phyloP scores from a whole-genome alignment of 495 filamentous ascomycete species.

The Saxophila tyrrhenica region DNA sequence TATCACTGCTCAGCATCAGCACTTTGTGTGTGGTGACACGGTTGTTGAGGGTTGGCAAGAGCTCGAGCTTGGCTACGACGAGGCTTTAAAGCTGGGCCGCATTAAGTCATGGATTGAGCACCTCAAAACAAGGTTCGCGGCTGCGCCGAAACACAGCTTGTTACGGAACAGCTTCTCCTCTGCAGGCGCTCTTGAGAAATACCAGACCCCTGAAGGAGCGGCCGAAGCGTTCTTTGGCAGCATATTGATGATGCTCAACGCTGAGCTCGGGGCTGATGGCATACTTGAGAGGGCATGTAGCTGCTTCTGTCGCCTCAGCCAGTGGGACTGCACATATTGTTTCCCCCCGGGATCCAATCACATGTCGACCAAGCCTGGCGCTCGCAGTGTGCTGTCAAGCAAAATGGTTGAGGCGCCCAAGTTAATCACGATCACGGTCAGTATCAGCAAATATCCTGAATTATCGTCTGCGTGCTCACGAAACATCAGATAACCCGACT shows the following conservation, averaged over 20 bases:
- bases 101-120: not conserved
- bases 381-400: not conserved
- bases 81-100: not conserved
- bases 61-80: not conserved
- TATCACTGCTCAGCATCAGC: not conserved
- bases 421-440: too few species aligned
- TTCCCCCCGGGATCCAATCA: not conserved
- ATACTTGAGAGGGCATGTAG: not conserved
- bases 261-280: not conserved
- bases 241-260: not conserved
- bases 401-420: too few species aligned
- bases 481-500: too few species aligned
- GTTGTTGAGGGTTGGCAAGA: not conserved
- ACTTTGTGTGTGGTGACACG: not conserved
- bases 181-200: not conserved
- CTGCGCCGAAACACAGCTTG: not conserved
- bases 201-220: not conserved
- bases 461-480: too few species aligned
- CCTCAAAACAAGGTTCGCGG: not conserved
- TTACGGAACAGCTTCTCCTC: not conserved
- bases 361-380: not conserved
- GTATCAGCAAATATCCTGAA: too few species aligned
- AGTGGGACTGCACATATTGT: not conserved
- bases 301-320: not conserved
- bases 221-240: not conserved